Percentiles rank a stretch among this genome's conserved stretches.
These are phyloP conservation scores for Cystobasidiaceae sp. DNA, from an alignment of 1,284 basidiomycete genomes.

Conservation along the genomic window DNA sequence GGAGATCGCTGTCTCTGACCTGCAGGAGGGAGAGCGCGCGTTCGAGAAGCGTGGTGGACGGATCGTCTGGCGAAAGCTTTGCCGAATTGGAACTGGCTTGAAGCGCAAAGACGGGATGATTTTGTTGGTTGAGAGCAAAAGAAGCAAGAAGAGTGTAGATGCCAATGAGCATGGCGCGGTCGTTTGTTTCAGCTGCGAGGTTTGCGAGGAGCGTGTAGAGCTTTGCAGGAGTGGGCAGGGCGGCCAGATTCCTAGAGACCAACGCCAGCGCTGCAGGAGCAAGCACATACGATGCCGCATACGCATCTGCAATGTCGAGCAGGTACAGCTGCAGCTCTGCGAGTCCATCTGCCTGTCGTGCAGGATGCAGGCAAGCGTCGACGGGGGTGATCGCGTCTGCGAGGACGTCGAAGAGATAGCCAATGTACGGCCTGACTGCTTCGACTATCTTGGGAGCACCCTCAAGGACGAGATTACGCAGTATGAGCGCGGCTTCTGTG, in stretches of 20 bases:
- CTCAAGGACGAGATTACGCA: slow-evolving; percentile 64
- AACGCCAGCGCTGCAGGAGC: slow-evolving; percentile 29
- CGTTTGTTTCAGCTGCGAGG: slow-evolving; percentile 57
- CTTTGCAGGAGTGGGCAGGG: neutral
- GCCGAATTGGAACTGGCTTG: slow-evolving; percentile 25
- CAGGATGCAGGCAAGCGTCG: slow-evolving; percentile 46
- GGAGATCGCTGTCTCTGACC: slow-evolving; percentile 61
- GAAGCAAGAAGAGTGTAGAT: slow-evolving; percentile 58
- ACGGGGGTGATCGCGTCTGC: slow-evolving; percentile 54
- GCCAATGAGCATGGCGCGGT: slow-evolving; percentile 66
- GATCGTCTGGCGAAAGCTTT: slow-evolving; percentile 57
- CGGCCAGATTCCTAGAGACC: slow-evolving; percentile 2
- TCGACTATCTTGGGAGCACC: slow-evolving; percentile 9
- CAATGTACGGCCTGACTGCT: neutral
- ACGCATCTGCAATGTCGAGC: slow-evolving; percentile 40
- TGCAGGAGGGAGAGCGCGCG: slow-evolving; percentile 62
- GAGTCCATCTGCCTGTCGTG: slow-evolving; percentile 22
- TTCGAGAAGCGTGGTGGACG: slow-evolving; percentile 46
- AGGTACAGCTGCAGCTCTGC: slow-evolving; percentile 39
- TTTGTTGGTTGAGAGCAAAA: slow-evolving; percentile 57
- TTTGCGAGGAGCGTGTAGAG: slow-evolving; percentile 53
- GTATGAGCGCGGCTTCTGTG: slow-evolving; percentile 62
- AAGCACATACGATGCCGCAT: slow-evolving; percentile 30
- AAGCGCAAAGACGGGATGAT: slow-evolving; percentile 45
- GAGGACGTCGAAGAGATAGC: slow-evolving; percentile 50